Conservation (phyloP, 495 filamentous ascomycete species). For the Aspergillus homomorphus region DNA sequence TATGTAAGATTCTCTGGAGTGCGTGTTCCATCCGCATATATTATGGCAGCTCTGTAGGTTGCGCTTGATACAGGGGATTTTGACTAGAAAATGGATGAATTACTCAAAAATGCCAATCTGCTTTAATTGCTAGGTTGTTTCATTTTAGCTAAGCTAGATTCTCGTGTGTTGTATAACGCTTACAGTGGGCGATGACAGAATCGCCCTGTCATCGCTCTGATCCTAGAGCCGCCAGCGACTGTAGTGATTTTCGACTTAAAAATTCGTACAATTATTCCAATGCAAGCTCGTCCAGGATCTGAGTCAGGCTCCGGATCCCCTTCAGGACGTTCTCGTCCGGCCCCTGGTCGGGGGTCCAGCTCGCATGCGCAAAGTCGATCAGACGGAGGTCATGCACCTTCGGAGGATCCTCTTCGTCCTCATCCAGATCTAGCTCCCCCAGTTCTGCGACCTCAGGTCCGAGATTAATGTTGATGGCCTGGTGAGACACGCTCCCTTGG, state of each 20-base stretch:
- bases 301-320: conserved; percentile 70
- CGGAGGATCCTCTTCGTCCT: conserved; percentile 64
- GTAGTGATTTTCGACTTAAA: conserved; percentile 8
- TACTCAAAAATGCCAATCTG: too few species aligned
- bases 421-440: conserved; percentile 52
- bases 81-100: too few species aligned
- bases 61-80: background rate
- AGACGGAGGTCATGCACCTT: conserved; percentile 79
- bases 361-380: conserved; percentile 95
- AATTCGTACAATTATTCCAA: conserved; percentile 24
- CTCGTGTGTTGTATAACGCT: background rate
- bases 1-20: background rate
- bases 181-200: too few species aligned
- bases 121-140: background rate
- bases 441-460: conserved; percentile 32
- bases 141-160: background rate
- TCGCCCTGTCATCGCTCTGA: too few species aligned
- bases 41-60: background rate
- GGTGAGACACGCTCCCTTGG: conserved; percentile 25
- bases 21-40: background rate
- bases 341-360: conserved; percentile 79
- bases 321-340: conserved; percentile 81
- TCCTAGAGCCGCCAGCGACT: conserved; percentile 35
- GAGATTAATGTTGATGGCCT: conserved; percentile 42
- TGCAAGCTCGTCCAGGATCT: conserved; percentile 64